Evolutionary conservation across 164 flowering plant genomes (phyloP).

Genomic region (Stephania cephalantha): DNA sequence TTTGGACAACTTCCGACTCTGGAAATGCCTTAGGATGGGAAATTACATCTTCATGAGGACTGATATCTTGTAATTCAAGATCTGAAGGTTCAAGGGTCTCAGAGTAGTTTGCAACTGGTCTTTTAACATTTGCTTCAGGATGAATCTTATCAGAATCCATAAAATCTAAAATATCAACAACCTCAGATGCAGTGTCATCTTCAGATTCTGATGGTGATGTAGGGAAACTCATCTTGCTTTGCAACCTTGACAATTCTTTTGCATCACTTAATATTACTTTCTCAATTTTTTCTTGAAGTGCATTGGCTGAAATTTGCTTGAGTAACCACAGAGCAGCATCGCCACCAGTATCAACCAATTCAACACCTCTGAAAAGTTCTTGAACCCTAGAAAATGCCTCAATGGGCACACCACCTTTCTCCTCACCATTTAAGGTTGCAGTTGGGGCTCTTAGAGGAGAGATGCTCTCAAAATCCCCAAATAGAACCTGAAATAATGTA

Average conservation of each 20-base stretch:
- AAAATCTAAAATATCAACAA: constrained; percentile 52
- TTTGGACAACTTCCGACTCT: constrained; percentile 16
- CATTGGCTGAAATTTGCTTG: constrained; percentile 66
- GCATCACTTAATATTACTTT: constrained; percentile 39
- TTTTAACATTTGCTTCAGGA: constrained; percentile 10
- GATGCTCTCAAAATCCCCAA: constrained; percentile 78
- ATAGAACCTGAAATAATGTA: constrained; percentile 54
- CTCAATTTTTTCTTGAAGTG: constrained; percentile 35
- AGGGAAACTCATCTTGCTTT: constrained; percentile 43
- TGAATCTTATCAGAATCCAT: constrained; percentile 34
- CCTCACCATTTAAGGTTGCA: constrained; percentile 75
- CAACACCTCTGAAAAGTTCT: constrained; percentile 88
- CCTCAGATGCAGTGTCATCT: constrained; percentile 65
- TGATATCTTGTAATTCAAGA: constrained; percentile 32
- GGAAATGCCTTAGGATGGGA: constrained; percentile 23
- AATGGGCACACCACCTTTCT: constrained; percentile 92
- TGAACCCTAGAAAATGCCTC: constrained; percentile 98
- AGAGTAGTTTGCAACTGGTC: constrained; percentile 17
- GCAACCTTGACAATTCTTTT: constrained; percentile 55
- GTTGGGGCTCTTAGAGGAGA: constrained; percentile 73
- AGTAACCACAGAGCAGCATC: constrained; percentile 96
- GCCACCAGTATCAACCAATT: constrained; percentile 79
- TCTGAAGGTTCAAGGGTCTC: constrained; percentile 32
- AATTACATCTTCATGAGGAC: constrained; percentile 25
- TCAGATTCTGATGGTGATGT: constrained; percentile 77